Percentiles rank a stretch among this genome's conserved stretches.
Evolutionary conservation across 139 green algal genomes (phyloP).

Genomic region (Yamagishiella unicocca): DNA sequence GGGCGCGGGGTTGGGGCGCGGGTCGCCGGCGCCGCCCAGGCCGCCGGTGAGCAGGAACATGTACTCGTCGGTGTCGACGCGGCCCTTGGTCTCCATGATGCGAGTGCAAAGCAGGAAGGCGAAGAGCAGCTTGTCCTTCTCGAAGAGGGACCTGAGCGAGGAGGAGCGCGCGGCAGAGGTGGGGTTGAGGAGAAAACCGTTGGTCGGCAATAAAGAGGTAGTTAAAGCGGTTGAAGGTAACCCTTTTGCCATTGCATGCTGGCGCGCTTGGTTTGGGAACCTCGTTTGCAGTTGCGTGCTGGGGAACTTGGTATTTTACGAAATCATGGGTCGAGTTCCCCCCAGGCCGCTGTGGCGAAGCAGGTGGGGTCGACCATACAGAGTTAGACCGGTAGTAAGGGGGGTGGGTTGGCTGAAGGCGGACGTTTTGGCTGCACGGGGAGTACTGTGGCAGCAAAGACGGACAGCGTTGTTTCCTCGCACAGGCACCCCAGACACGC

Average conservation of each 20-base stretch:
- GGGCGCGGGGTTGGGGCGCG: conserved; percentile 70
- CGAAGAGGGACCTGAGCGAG: conserved; percentile 74
- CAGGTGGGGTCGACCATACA: background rate
- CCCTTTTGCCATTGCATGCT: no score
- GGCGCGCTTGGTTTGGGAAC: no score
- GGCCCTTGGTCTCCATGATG: conserved; percentile 72
- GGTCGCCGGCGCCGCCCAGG: conserved; percentile 27
- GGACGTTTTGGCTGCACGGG: no score
- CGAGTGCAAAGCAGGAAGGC: conserved; percentile 78
- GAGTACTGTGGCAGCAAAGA: no score
- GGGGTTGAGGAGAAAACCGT: background rate
- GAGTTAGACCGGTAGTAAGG: background rate
- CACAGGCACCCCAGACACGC: no score
- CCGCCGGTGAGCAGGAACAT: conserved; percentile 83
- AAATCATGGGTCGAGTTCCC: no score
- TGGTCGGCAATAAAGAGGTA: background rate
- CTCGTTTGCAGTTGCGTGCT: no score
- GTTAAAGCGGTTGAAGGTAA: no score
- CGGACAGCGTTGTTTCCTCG: no score
- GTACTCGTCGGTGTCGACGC: conserved; percentile 77
- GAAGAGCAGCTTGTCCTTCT: conserved; percentile 91
- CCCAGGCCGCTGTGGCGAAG: no score
- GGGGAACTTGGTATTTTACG: no score
- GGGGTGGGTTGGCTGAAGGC: background rate
- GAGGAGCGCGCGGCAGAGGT: background rate